Conservation (phyloP, 176 grass and related monocot genomes). For the Stipa capillata region DNA sequence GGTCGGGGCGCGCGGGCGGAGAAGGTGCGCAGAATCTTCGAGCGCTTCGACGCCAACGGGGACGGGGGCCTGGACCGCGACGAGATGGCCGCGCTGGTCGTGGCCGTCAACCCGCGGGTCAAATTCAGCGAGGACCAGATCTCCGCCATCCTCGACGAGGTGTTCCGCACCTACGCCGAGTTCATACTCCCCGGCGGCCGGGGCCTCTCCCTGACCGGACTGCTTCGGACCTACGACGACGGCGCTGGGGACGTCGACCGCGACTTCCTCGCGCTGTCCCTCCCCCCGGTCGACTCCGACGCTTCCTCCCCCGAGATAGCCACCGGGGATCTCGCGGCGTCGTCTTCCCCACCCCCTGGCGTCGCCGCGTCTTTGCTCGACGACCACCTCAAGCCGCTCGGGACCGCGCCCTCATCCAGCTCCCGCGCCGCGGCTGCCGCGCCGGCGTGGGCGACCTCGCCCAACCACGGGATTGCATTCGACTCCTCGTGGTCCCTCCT, state of each 20-base stretch:
- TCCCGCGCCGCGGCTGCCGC: slow-evolving; percentile 12
- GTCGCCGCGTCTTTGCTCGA: slow-evolving; percentile 29
- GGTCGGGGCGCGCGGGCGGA: slow-evolving; percentile 47
- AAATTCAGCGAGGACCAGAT: slow-evolving; percentile 83
- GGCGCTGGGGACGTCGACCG: no score
- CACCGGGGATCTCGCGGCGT: background rate
- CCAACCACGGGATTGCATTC: slow-evolving; percentile 62
- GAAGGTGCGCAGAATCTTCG: slow-evolving; percentile 88
- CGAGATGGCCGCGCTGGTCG: slow-evolving; percentile 88
- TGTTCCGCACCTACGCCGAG: slow-evolving; percentile 79
- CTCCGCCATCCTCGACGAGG: slow-evolving; percentile 74
- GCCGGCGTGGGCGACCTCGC: slow-evolving; percentile 54
- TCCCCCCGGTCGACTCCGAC: background rate
- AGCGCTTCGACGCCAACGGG: slow-evolving; percentile 73
- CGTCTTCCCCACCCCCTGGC: background rate
- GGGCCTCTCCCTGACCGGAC: slow-evolving; percentile 57
- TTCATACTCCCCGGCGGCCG: slow-evolving; percentile 42
- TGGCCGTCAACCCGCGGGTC: slow-evolving; percentile 59
- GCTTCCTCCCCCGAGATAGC: slow-evolving; percentile 21
- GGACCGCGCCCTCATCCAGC: slow-evolving; percentile 12
- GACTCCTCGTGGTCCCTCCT: slow-evolving; percentile 77
- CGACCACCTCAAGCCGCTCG: slow-evolving; percentile 38
- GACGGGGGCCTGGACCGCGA: slow-evolving; percentile 79
- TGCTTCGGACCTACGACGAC: slow-evolving; percentile 40
- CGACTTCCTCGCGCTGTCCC: slow-evolving; percentile 23